phyloP scores from a whole-genome alignment of 495 filamentous ascomycete genomes.

The Penicillium paradoxum region DNA sequence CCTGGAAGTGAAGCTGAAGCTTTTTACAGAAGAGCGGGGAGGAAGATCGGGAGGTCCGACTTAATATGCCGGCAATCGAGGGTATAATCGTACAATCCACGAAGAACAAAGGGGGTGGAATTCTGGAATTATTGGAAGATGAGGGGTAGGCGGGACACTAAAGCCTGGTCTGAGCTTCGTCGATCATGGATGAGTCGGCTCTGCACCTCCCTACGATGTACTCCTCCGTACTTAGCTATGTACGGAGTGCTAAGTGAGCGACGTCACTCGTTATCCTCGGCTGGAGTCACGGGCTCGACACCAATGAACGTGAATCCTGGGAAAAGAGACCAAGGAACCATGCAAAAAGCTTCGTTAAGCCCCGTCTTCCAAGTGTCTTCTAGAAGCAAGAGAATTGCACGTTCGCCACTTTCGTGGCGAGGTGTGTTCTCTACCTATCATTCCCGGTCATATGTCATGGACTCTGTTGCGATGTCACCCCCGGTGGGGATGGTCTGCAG shows the following conservation, averaged over 20 bases:
- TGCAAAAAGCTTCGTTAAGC: background rate
- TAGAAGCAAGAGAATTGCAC: constrained; percentile 24
- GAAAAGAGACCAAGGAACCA: background rate
- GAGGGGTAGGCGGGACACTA: constrained; percentile 7
- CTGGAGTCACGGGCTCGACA: too few relatives aligned
- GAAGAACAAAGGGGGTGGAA: background rate
- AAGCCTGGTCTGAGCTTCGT: constrained; percentile 15
- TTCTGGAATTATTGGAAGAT: constrained; percentile 4
- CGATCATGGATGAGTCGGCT: background rate
- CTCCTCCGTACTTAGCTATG: too few relatives aligned
- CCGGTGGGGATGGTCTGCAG: background rate
- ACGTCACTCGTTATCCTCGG: background rate
- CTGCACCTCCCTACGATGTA: too few relatives aligned
- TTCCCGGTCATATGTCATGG: background rate
- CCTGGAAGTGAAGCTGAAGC: background rate
- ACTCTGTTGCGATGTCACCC: background rate
- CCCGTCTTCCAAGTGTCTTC: constrained; percentile 27
- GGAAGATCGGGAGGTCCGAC: background rate
- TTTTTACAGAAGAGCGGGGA: background rate
- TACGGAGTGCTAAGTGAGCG: too few relatives aligned
- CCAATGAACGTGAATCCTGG: too few relatives aligned
- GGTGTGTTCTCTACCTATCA: background rate
- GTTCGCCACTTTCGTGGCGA: constrained; percentile 3
- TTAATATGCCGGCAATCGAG: background rate
- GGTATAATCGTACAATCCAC: too few relatives aligned